Percentiles rank a stretch among this genome's conserved stretches.
Conservation (phyloP, 2,329 filamentous ascomycete genomes). For the Trichoderma koningiopsis region DNA sequence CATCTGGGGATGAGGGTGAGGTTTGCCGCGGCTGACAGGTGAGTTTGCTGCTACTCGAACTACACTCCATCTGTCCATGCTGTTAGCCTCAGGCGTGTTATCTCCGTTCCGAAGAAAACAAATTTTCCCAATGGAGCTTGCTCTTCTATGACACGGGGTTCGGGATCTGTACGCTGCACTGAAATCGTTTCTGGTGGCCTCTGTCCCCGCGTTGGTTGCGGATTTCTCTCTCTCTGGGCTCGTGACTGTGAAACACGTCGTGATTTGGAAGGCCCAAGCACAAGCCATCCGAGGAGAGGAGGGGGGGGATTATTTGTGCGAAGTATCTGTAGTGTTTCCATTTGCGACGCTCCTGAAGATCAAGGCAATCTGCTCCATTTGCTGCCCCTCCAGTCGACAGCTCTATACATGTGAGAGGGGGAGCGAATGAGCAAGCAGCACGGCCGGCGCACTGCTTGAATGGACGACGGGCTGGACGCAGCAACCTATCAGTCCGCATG, state of each 20-base stretch:
- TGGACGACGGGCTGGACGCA: background rate
- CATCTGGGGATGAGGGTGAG: conserved; percentile 3
- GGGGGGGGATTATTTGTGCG: background rate
- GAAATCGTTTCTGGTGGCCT: background rate
- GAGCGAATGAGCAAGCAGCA: background rate
- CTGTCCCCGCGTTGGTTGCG: background rate
- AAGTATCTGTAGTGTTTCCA: background rate
- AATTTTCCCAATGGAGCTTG: background rate
- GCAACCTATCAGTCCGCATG: background rate
- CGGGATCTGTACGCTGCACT: background rate
- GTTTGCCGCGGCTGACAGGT: background rate
- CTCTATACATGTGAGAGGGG: background rate
- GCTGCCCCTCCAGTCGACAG: background rate
- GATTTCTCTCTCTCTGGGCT: conserved; percentile 2
- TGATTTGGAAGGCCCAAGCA: background rate
- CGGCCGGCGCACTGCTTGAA: background rate
- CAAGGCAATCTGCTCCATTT: background rate
- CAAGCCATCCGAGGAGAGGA: background rate
- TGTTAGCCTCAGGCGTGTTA: background rate
- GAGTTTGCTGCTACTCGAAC: background rate
- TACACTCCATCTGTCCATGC: background rate
- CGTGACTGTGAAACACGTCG: conserved; percentile 2
- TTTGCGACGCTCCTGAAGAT: conserved; percentile 17
- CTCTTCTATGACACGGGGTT: background rate
- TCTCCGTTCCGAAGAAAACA: background rate